Evolutionary conservation across 192 early-diverging fungal species (phyloP).

Genomic region (Linnemannia exigua): DNA sequence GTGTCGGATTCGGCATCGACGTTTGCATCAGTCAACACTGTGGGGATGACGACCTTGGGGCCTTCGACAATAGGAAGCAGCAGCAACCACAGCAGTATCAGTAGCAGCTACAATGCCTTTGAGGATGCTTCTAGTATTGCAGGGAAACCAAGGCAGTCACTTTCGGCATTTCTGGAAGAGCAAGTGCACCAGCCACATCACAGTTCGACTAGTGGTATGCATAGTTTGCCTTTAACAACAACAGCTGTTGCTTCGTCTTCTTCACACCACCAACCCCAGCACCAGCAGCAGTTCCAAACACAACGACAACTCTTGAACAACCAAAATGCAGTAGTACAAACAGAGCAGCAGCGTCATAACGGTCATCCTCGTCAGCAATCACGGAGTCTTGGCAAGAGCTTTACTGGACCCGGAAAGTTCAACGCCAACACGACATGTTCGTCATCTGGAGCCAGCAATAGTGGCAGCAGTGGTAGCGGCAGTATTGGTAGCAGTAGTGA

Average conservation of each 20-base stretch:
- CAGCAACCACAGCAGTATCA: slow-evolving; percentile 30
- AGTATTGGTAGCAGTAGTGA: neutral
- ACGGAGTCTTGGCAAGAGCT: neutral
- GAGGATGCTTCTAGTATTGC: neutral
- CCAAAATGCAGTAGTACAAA: neutral
- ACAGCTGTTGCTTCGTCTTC: neutral
- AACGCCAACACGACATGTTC: neutral
- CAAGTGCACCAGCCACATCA: slow-evolving; percentile 30
- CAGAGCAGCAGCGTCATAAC: neutral
- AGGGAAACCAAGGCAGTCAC: slow-evolving; percentile 22
- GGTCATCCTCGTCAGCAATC: neutral
- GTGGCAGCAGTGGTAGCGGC: neutral
- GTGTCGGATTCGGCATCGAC: slow-evolving; percentile 25
- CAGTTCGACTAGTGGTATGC: neutral
- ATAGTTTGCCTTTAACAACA: neutral
- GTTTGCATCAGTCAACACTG: slow-evolving; percentile 27
- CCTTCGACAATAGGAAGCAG: slow-evolving; percentile 16
- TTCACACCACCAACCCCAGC: neutral
- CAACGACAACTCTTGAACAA: neutral
- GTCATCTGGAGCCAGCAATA: neutral
- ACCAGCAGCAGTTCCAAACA: neutral
- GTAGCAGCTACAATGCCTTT: slow-evolving; percentile 19
- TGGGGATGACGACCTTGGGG: slow-evolving; percentile 12
- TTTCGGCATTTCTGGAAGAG: slow-evolving; percentile 18
- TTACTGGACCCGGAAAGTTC: neutral